These are phyloP conservation scores for Agaricus blazei DNA, from an alignment of 768 basidiomycete species.

Conservation along the genomic window DNA sequence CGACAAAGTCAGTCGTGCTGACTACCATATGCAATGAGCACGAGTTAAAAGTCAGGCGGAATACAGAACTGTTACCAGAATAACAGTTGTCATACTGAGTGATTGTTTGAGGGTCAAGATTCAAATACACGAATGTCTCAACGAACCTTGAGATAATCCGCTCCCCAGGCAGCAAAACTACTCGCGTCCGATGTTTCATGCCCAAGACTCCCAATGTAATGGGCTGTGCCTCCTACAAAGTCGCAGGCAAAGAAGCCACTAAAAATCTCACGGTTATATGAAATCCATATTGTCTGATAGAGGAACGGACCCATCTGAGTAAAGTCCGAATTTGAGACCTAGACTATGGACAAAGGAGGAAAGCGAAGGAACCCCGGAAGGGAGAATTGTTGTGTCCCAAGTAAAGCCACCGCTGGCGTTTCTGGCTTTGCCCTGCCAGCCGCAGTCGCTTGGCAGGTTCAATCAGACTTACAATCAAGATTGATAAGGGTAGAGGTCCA, in stretches of 20 bases:
- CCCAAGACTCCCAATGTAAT: constrained; percentile 40
- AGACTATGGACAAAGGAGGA: constrained; percentile 31
- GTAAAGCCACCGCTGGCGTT: constrained; percentile 37
- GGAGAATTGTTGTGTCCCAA: constrained; percentile 35
- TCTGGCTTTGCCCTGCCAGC: constrained; percentile 42
- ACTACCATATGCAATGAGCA: constrained; percentile 16
- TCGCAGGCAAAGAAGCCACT: constrained; percentile 43
- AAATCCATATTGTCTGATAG: neutral
- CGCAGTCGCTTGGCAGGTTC: constrained; percentile 33
- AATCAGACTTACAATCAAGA: neutral
- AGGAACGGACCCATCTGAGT: constrained; percentile 39
- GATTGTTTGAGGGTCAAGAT: neutral
- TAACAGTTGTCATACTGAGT: constrained; percentile 46
- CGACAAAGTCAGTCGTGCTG: constrained; percentile 39
- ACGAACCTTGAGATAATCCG: constrained; percentile 37
- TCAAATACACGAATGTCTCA: neutral
- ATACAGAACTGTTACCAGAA: constrained; percentile 23
- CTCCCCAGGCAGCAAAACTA: constrained; percentile 45
- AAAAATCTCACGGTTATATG: neutral
- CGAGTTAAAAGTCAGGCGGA: neutral
- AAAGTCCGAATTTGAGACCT: constrained; percentile 60
- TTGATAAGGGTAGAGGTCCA: neutral
- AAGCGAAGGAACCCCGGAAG: constrained; percentile 33
- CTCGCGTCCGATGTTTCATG: constrained; percentile 43
- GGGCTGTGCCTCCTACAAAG: constrained; percentile 37